Percentiles rank a stretch among this genome's conserved stretches.
phyloP scores from a whole-genome alignment of 1,139 yeast genomes.

The Suhomyces chickasaworum region DNA sequence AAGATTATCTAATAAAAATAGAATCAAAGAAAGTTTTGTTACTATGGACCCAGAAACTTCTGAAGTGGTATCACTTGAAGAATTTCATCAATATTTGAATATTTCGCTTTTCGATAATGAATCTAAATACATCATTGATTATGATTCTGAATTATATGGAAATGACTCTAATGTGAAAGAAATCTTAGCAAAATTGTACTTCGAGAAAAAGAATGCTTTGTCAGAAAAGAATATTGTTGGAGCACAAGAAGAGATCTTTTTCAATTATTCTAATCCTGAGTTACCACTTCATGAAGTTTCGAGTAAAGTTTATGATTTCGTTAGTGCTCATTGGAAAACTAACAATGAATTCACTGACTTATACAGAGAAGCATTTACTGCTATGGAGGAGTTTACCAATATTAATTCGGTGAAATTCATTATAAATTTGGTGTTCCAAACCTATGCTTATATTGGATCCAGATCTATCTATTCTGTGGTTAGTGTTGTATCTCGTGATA shows the following conservation, averaged over 20 bases:
- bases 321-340: slow-evolving; percentile 45
- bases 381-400: slow-evolving; percentile 22
- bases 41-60: slow-evolving; percentile 35
- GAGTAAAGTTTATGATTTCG: slow-evolving; percentile 44
- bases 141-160: slow-evolving; percentile 44
- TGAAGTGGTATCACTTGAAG: slow-evolving; percentile 41
- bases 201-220: slow-evolving; percentile 35
- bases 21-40: slow-evolving; percentile 76
- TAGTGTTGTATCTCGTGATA: slow-evolving; percentile 62
- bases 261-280: slow-evolving; percentile 37
- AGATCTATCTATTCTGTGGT: slow-evolving; percentile 88
- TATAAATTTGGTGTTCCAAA: slow-evolving; percentile 65
- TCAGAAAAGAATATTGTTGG: slow-evolving; percentile 30
- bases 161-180: slow-evolving; percentile 24
- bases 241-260: slow-evolving; percentile 46
- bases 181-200: slow-evolving; percentile 31
- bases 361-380: slow-evolving; percentile 31
- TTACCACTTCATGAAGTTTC: slow-evolving; percentile 43
- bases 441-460: slow-evolving; percentile 80
- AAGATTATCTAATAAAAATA: slow-evolving; percentile 68
- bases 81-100: slow-evolving; percentile 66
- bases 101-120: slow-evolving; percentile 36
- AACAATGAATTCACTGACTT: slow-evolving; percentile 42
- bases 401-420: slow-evolving; percentile 49
- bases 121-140: slow-evolving; percentile 30